These are phyloP conservation scores for Fusarium concolor DNA, from an alignment of 2,329 filamentous ascomycete genomes.

Conservation along the genomic window DNA sequence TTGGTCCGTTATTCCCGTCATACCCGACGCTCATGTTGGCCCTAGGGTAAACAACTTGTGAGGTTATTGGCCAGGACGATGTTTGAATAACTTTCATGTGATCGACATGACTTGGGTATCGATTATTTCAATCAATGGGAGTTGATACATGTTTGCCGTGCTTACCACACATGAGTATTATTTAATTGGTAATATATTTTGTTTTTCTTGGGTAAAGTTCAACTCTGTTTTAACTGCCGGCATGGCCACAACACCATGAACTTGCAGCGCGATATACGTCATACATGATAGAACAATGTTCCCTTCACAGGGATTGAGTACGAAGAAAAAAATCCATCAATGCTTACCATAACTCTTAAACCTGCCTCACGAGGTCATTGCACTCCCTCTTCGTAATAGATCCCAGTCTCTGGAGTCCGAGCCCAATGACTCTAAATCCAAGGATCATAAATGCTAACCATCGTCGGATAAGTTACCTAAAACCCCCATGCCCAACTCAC, in stretches of 20 bases:
- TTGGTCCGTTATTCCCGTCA: constrained; percentile 5
- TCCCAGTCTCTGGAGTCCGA: not conserved
- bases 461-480: constrained; percentile 29
- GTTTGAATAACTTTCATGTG: not conserved
- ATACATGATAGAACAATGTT: not conserved
- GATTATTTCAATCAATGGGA: not conserved
- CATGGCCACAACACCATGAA: constrained; percentile 3
- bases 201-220: constrained; percentile 1
- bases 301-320: not conserved
- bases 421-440: not conserved
- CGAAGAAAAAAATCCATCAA: not conserved
- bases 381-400: not conserved
- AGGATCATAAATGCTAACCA: not conserved
- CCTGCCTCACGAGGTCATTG: not conserved
- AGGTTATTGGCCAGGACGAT: not conserved
- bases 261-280: constrained; percentile 1
- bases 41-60: constrained; percentile 1
- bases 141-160: not conserved
- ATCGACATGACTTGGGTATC: not conserved
- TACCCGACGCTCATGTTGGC: not conserved
- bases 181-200: not conserved
- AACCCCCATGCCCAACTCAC: constrained; percentile 7
- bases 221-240: constrained; percentile 27
- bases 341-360: not conserved
- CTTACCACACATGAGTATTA: not conserved